Base-by-base conservation (phyloP, 2,329 filamentous ascomycete species). In the Aphanocladium album region DNA sequence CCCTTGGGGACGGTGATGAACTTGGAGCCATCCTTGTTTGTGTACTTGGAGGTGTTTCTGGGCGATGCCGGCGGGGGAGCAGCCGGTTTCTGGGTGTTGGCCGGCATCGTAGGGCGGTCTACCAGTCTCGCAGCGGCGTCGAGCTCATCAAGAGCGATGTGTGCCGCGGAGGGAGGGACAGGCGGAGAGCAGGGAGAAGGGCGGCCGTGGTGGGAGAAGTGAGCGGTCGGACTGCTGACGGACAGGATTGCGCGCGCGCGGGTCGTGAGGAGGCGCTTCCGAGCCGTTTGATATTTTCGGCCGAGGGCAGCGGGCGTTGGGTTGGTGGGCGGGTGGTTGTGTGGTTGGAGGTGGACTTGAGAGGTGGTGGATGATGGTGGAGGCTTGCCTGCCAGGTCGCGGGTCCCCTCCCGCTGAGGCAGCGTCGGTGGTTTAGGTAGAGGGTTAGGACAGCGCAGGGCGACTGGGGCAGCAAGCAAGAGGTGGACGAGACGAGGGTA, bases 21-120 rank as follows among this genome's bases (percentile, higher is more conserved):
- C 76, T 88, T 88, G 63, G 85, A 87, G 62, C 85, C 85, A 76
- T 89, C 85, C 72, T 87, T 87, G 69, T 87, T 88, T 63, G 80
- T 84, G 70, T 87, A 87, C 68, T 86, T 87, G 30, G 85, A 80
- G 19, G 81, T 84, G 54, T 76, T 75, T 62, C 77, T 77, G 57
- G 83, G 80, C 62, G 83, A 83, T 65, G 79, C 72, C 68, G 83
- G 79, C 64, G 76, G 71, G 69, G 77, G 77, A 60, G 74, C 68
- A 67, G 79, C 78, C 72, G 79, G 72, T 71, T 78, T 79, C 69
- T 78, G 78, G 71, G 79, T 78, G 72, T 80, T 81, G 73, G 79
- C 75, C 74, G 81, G 81, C 82, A 79, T 79, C 71, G 71, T 74
- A 69, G 47, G 49, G 49, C 62, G 68, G 14, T 74, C 65, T 74